Percentiles rank a stretch among this genome's conserved stretches.
Evolutionary conservation across 257 asterid species (phyloP).

Genomic region (Linderniella brevidens): DNA sequence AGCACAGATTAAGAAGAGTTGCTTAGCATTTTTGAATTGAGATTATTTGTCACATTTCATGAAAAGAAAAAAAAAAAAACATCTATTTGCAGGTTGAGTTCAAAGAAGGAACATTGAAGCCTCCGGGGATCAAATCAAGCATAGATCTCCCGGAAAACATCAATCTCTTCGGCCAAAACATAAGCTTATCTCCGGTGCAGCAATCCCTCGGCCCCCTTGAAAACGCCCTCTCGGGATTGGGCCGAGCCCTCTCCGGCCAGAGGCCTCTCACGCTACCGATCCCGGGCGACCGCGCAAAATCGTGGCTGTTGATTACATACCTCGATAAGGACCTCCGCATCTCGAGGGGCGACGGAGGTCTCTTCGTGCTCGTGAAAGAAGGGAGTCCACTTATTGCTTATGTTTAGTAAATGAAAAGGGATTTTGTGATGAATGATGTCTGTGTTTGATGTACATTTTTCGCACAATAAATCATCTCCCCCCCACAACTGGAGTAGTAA

Average conservation of each 20-base stretch:
- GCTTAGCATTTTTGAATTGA: not conserved
- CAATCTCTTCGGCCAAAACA: slow-evolving; percentile 59
- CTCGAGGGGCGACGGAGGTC: slow-evolving; percentile 94
- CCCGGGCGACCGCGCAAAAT: slow-evolving; percentile 59
- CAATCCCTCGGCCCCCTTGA: slow-evolving; percentile 56
- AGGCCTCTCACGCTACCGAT: slow-evolving; percentile 70
- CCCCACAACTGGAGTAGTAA: too few relatives aligned
- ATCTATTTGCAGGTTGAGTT: slow-evolving; percentile 48
- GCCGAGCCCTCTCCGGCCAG: slow-evolving; percentile 68
- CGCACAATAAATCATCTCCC: too few relatives aligned
- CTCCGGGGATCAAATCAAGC: slow-evolving; percentile 83
- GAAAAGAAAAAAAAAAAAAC: not conserved
- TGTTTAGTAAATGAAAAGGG: slow-evolving; percentile 21
- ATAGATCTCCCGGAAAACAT: slow-evolving; percentile 62
- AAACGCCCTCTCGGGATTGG: slow-evolving; percentile 44
- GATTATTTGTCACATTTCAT: not conserved
- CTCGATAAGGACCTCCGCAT: slow-evolving; percentile 81
- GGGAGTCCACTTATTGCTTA: slow-evolving; percentile 49
- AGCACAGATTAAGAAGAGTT: too few relatives aligned
- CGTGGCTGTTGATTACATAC: slow-evolving; percentile 76
- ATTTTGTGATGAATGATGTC: not conserved
- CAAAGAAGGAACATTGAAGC: slow-evolving; percentile 69
- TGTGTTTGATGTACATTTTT: too few relatives aligned
- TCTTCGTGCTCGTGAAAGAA: slow-evolving; percentile 87
- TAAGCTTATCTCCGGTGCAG: slow-evolving; percentile 47